Evolutionary conservation across 2,329 filamentous ascomycete species (phyloP).

Genomic region (Stachybotrys echinatus): DNA sequence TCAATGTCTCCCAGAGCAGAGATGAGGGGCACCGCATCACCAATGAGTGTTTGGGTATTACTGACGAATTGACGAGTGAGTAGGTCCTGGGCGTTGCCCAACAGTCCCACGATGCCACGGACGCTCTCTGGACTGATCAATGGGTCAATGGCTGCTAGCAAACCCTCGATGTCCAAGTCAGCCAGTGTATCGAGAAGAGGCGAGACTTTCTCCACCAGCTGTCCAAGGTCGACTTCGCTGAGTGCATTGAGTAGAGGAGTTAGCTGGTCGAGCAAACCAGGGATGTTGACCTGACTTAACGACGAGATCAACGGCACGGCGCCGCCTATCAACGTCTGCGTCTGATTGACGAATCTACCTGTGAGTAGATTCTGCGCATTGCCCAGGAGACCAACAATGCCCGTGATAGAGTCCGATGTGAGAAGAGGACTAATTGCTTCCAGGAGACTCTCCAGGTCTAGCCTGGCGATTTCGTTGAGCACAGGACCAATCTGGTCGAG

Average conservation of each 20-base stretch:
- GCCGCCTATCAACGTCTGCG: conserved; percentile 18
- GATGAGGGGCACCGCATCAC: conserved; percentile 29
- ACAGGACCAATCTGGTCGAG: conserved; percentile 27
- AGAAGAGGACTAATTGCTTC: conserved; percentile 18
- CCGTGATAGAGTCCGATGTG: conserved; percentile 18
- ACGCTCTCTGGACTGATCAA: conserved; percentile 26
- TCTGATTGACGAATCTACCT: conserved; percentile 20
- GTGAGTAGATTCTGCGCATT: conserved; percentile 23
- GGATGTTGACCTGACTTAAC: conserved; percentile 15
- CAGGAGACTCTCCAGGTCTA: conserved; percentile 24
- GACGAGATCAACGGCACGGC: conserved; percentile 18
- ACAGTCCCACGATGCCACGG: conserved; percentile 24
- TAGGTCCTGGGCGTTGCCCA: conserved; percentile 28
- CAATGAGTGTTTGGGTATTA: conserved; percentile 23
- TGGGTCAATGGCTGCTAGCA: conserved; percentile 25
- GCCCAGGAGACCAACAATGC: conserved; percentile 22
- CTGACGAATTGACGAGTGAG: conserved; percentile 23
- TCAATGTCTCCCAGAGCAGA: conserved; percentile 27
- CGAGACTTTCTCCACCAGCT: conserved; percentile 19
- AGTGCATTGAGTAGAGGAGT: conserved; percentile 24
- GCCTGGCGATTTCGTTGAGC: conserved; percentile 20
- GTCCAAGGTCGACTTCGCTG: conserved; percentile 21
- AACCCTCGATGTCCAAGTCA: conserved; percentile 24
- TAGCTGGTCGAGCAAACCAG: conserved; percentile 17
- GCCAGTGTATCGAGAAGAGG: conserved; percentile 23